Conservation (phyloP, 2,329 filamentous ascomycete genomes). For the Pyrenochaeta sp. region DNA sequence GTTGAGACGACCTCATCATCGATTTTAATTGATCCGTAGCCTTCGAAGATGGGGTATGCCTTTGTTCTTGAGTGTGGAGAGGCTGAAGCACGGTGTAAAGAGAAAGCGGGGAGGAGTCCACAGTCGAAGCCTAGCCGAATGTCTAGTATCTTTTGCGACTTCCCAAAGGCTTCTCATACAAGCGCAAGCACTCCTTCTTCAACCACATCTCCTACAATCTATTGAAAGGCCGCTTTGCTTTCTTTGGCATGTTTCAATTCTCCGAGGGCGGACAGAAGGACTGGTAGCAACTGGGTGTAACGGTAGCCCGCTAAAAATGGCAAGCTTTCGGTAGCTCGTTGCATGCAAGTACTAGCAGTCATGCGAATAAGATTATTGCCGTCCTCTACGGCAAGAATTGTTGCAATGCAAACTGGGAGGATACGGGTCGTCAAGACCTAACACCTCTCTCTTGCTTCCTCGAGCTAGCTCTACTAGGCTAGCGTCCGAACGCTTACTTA, state of each 20-base stretch:
- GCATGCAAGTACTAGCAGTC: constrained; percentile 27
- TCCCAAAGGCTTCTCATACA: neutral
- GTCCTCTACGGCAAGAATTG: constrained; percentile 67
- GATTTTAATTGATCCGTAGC: constrained; percentile 3
- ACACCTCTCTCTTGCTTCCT: too few species aligned
- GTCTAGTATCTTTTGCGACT: neutral
- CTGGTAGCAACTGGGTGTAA: neutral
- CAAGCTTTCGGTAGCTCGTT: too few species aligned
- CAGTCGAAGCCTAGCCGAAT: neutral
- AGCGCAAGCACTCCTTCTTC: neutral
- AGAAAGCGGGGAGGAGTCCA: neutral
- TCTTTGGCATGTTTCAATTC: neutral
- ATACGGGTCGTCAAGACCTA: constrained; percentile 41
- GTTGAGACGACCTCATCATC: constrained; percentile 13
- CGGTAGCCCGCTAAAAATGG: too few species aligned
- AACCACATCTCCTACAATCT: neutral
- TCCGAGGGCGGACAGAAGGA: neutral
- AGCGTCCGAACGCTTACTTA: too few species aligned
- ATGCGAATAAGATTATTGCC: constrained; percentile 54
- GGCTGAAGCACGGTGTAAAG: neutral
- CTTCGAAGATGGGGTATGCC: neutral
- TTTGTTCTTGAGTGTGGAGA: neutral
- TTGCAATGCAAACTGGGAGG: constrained; percentile 63
- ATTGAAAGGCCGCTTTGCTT: neutral
- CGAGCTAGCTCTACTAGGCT: too few species aligned